phyloP scores from a whole-genome alignment of 345 rosid species.

The Mallotus nudiflorus region DNA sequence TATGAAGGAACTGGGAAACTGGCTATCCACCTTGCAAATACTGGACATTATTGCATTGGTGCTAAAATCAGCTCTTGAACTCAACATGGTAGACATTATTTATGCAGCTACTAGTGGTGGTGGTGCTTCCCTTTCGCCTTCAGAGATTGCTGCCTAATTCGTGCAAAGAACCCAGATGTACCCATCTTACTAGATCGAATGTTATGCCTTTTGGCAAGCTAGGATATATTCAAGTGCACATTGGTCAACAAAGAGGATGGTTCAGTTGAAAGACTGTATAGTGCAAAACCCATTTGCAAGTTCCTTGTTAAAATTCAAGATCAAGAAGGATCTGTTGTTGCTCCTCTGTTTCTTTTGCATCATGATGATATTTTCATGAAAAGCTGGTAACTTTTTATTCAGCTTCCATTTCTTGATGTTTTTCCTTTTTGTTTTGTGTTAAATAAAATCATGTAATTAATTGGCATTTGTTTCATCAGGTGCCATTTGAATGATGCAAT shows the following conservation, averaged over 20 bases:
- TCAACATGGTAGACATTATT: constrained; percentile 45
- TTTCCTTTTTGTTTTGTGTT: background rate
- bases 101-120: constrained; percentile 15
- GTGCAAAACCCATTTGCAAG: no score
- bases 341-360: constrained; percentile 39
- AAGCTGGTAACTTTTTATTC: constrained; percentile 35
- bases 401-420: background rate
- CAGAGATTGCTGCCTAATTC: constrained; percentile 42
- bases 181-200: constrained; percentile 45
- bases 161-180: constrained; percentile 42
- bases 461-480: constrained; percentile 11
- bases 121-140: constrained; percentile 34
- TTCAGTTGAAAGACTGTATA: constrained; percentile 35
- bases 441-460: background rate
- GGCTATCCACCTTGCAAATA: constrained; percentile 37
- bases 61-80: constrained; percentile 47
- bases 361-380: constrained; percentile 42
- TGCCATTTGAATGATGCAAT: constrained; percentile 32
- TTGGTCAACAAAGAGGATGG: constrained; percentile 1
- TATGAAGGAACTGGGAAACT: constrained; percentile 34
- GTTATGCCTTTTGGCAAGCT: constrained; percentile 51
- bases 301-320: constrained; percentile 38
- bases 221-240: constrained; percentile 40
- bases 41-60: constrained; percentile 42
- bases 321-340: constrained; percentile 29